A percentile compares a stretch with the other conserved stretches of the same genome.
phyloP scores from a whole-genome alignment of 768 basidiomycete genomes.

The Hygrocybe punicea region DNA sequence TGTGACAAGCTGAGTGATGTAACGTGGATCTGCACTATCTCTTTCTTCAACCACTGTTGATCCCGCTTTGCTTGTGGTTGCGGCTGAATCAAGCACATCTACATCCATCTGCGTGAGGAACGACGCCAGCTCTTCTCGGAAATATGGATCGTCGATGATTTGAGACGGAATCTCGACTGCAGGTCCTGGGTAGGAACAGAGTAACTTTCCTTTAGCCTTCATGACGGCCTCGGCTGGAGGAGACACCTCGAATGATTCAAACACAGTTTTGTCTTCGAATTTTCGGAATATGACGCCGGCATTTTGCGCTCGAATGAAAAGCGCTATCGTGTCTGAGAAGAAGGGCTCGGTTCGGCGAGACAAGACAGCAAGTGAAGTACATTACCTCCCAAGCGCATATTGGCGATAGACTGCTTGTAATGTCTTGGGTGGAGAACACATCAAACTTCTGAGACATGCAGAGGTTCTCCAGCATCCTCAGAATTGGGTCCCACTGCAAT shows the following conservation, averaged over 20 bases:
- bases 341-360: not conserved
- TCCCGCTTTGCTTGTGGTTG: conserved; percentile 39
- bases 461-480: conserved; percentile 30
- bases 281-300: conserved; percentile 43
- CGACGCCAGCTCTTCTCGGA: conserved; percentile 35
- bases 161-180: conserved; percentile 36
- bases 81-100: conserved; percentile 32
- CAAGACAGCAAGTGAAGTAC: not conserved
- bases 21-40: conserved; percentile 43
- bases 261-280: conserved; percentile 24
- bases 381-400: conserved; percentile 21
- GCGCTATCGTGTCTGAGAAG: conserved; percentile 35
- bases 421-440: conserved; percentile 1
- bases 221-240: conserved; percentile 37
- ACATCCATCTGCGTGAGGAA: conserved; percentile 40
- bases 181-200: conserved; percentile 46
- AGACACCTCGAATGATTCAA: conserved; percentile 49
- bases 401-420: conserved; percentile 17
- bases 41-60: conserved; percentile 36
- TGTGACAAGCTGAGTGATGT: conserved; percentile 48
- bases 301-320: conserved; percentile 46
- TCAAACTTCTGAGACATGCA: conserved; percentile 2
- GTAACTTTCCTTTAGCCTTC: conserved; percentile 39
- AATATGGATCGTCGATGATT: conserved; percentile 26
- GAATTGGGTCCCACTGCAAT: conserved; percentile 29